Evolutionary conservation across 352 stramenopile genomes (phyloP).

Genomic region (Pythium vanterpoolii): DNA sequence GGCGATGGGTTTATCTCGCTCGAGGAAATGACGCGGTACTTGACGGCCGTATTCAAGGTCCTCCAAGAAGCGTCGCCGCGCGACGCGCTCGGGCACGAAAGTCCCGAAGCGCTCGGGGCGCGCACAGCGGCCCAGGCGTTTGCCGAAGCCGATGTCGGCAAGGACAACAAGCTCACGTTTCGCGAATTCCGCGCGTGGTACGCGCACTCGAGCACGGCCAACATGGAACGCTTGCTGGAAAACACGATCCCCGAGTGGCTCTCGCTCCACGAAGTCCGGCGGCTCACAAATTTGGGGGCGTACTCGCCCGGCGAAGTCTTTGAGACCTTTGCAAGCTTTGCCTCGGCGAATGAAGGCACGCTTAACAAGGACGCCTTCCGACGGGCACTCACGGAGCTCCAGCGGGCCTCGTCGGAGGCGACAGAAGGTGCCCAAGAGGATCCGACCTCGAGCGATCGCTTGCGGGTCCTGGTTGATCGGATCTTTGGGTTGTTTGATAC

Average conservation of each 20-base stretch:
- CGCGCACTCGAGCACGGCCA: slow-evolving; percentile 60
- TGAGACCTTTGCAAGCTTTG: slow-evolving; percentile 70
- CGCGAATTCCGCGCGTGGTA: slow-evolving; percentile 84
- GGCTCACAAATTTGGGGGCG: slow-evolving; percentile 68
- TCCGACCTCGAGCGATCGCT: slow-evolving; percentile 32
- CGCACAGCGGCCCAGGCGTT: slow-evolving; percentile 78
- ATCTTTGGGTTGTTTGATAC: slow-evolving; percentile 83
- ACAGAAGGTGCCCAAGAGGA: slow-evolving; percentile 2
- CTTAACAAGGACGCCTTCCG: slow-evolving; percentile 68
- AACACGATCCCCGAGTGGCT: slow-evolving; percentile 79
- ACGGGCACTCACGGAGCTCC: slow-evolving; percentile 58
- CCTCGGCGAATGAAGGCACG: slow-evolving; percentile 49
- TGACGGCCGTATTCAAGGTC: slow-evolving; percentile 84
- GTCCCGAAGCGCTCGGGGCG: slow-evolving; percentile 51
- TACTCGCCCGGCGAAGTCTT: slow-evolving; percentile 74
- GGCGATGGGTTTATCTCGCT: slow-evolving; percentile 80
- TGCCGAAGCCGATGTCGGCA: slow-evolving; percentile 59
- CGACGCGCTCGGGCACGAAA: slow-evolving; percentile 48
- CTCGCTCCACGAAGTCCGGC: slow-evolving; percentile 69
- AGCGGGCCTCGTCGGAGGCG: slow-evolving; percentile 14
- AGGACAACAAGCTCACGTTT: slow-evolving; percentile 70
- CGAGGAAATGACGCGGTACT: slow-evolving; percentile 82
- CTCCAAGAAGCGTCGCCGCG: slow-evolving; percentile 70
- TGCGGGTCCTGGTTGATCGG: slow-evolving; percentile 65
- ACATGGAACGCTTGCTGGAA: slow-evolving; percentile 76